A percentile compares a stretch with the other conserved stretches of the same genome.
Conservation (phyloP, 768 basidiomycete genomes). For the Leccinum aurantiacum region DNA sequence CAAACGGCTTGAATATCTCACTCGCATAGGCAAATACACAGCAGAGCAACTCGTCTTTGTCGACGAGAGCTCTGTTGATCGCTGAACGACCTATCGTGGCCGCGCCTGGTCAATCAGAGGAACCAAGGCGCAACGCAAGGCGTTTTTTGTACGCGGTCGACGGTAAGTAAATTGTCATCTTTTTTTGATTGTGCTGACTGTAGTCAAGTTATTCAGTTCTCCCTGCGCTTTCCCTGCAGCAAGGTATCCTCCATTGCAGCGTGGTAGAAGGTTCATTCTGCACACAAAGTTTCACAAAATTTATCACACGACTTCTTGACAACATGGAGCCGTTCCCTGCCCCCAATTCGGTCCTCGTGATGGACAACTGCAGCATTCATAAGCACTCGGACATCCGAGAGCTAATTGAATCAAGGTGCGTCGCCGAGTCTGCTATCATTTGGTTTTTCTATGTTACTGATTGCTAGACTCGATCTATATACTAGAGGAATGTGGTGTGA, state of each 20-base stretch:
- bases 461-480: not conserved
- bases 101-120: not conserved
- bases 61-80: not conserved
- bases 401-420: conserved; percentile 33
- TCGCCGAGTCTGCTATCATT: not conserved
- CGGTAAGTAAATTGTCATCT: not conserved
- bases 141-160: not conserved
- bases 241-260: not conserved
- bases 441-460: too few species aligned
- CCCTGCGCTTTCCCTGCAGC: not conserved
- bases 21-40: not conserved
- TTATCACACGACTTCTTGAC: conserved; percentile 35
- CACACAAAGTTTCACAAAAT: conserved; percentile 26
- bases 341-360: conserved; percentile 37
- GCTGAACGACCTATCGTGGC: not conserved
- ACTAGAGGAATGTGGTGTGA: not conserved
- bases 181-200: not conserved
- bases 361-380: conserved; percentile 42
- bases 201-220: not conserved
- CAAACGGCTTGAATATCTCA: not conserved
- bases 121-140: not conserved
- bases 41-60: not conserved
- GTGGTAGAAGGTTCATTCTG: conserved; percentile 31
- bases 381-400: conserved; percentile 27
- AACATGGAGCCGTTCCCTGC: conserved; percentile 39